These are phyloP conservation scores for Trichothecium roseum DNA, from an alignment of 2,329 filamentous ascomycete genomes.

Conservation along the genomic window DNA sequence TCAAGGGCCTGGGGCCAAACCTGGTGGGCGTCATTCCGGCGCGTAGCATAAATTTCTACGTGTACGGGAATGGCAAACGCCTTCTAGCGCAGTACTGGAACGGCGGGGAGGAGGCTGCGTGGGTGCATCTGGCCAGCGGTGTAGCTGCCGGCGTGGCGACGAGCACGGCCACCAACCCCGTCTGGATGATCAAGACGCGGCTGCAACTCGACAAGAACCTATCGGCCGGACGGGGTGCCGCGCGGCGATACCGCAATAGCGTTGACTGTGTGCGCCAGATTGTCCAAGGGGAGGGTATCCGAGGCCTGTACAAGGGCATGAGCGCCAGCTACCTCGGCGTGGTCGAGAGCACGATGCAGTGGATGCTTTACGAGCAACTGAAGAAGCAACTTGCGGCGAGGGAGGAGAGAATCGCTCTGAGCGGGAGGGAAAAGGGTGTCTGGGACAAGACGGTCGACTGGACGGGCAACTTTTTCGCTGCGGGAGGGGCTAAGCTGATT, in stretches of 20 bases:
- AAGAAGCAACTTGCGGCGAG: constrained; percentile 62
- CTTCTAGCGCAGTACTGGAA: constrained; percentile 69
- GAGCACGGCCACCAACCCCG: constrained; percentile 86
- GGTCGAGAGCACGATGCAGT: constrained; percentile 82
- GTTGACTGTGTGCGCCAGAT: constrained; percentile 81
- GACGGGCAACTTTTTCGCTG: constrained; percentile 69
- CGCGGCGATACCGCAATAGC: constrained; percentile 73
- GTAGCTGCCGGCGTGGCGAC: constrained; percentile 74
- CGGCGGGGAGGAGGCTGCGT: constrained; percentile 55
- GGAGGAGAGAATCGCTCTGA: constrained; percentile 45
- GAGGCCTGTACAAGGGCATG: constrained; percentile 80
- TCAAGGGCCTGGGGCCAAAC: constrained; percentile 89
- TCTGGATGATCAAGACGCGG: constrained; percentile 92
- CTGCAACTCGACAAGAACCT: constrained; percentile 84
- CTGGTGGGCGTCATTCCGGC: constrained; percentile 83
- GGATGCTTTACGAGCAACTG: constrained; percentile 89
- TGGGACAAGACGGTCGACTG: constrained; percentile 71
- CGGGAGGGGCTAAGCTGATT: constrained; percentile 76
- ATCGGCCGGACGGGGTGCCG: constrained; percentile 32
- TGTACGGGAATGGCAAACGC: constrained; percentile 85
- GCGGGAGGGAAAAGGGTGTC: constrained; percentile 50
- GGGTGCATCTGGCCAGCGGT: constrained; percentile 70
- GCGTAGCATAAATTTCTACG: constrained; percentile 85
- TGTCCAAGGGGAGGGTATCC: constrained; percentile 66
- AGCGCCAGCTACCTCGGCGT: constrained; percentile 88